Conservation (phyloP, 805 yeast genomes). For the Metschnikowia lunata region DNA sequence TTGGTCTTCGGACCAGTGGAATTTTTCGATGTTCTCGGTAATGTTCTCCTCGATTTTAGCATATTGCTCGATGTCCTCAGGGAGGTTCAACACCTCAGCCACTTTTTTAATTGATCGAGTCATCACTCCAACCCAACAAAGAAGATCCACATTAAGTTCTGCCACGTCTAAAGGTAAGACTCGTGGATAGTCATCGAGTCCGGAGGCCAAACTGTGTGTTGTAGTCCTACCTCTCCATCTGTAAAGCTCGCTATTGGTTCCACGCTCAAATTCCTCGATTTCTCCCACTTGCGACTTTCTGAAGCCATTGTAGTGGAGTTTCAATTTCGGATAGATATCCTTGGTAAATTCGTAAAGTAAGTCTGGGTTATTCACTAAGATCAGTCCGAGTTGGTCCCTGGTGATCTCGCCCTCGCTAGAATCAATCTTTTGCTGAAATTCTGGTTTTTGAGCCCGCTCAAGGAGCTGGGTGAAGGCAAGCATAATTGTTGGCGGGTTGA, state of each 20-base stretch:
- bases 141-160: conserved; percentile 83
- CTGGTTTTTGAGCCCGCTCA: conserved; percentile 19
- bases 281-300: conserved; percentile 76
- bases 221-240: conserved; percentile 92
- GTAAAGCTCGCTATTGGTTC: conserved; percentile 54
- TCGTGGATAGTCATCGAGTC: conserved; percentile 94
- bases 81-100: conserved; percentile 56
- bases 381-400: conserved; percentile 36
- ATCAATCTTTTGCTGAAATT: conserved; percentile 3
- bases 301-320: conserved; percentile 81
- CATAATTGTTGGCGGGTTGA: conserved; percentile 94
- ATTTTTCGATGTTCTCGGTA: conserved; percentile 56
- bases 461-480: conserved; percentile 60
- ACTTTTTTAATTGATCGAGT: conserved; percentile 73
- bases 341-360: conserved; percentile 54
- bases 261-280: conserved; percentile 64
- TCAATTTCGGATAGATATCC: conserved; percentile 69
- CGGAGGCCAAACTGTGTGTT: conserved; percentile 85
- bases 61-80: conserved; percentile 57
- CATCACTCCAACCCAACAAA: conserved; percentile 94
- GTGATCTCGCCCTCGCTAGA: conserved; percentile 15
- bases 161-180: conserved; percentile 76
- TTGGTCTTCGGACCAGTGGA: conserved; percentile 76
- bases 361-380: conserved; percentile 56
- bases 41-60: conserved; percentile 51